These are phyloP conservation scores for Fusarium brevicatenulatum DNA, from an alignment of 2,329 filamentous ascomycete species.

Conservation along the genomic window DNA sequence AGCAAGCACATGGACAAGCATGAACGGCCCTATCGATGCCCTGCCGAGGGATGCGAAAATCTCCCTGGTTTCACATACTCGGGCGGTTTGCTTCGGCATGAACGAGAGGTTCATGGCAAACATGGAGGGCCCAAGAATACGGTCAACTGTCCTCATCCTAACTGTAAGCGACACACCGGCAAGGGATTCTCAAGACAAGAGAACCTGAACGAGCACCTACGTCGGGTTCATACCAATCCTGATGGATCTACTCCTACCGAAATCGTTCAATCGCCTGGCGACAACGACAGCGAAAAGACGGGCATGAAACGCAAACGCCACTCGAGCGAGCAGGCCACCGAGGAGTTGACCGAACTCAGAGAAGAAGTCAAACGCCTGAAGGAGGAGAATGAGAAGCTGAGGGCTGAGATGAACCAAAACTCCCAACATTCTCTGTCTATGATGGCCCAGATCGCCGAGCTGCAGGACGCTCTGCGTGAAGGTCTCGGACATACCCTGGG, in stretches of 20 bases:
- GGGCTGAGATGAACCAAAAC: conserved; percentile 60
- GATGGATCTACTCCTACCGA: conserved; percentile 52
- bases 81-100: conserved; percentile 86
- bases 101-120: conserved; percentile 92
- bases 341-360: conserved; percentile 66
- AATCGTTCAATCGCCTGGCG: conserved; percentile 54
- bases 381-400: conserved; percentile 71
- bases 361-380: conserved; percentile 74
- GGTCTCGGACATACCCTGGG: conserved; percentile 48
- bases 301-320: conserved; percentile 61
- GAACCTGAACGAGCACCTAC: conserved; percentile 92
- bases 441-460: conserved; percentile 60
- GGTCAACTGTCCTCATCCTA: conserved; percentile 83
- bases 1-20: conserved; percentile 99
- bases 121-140: conserved; percentile 89
- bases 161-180: conserved; percentile 89
- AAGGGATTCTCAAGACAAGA: conserved; percentile 93
- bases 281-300: conserved; percentile 58
- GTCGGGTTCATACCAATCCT: conserved; percentile 79
- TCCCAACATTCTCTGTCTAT: conserved; percentile 58
- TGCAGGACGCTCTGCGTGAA: conserved; percentile 56
- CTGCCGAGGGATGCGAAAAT: conserved; percentile 85
- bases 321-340: conserved; percentile 45
- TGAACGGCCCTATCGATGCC: conserved; percentile 90
- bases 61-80: conserved; percentile 95